Conservation (phyloP, 1,139 yeast genomes). For the Blastobotrys capitulatus region DNA sequence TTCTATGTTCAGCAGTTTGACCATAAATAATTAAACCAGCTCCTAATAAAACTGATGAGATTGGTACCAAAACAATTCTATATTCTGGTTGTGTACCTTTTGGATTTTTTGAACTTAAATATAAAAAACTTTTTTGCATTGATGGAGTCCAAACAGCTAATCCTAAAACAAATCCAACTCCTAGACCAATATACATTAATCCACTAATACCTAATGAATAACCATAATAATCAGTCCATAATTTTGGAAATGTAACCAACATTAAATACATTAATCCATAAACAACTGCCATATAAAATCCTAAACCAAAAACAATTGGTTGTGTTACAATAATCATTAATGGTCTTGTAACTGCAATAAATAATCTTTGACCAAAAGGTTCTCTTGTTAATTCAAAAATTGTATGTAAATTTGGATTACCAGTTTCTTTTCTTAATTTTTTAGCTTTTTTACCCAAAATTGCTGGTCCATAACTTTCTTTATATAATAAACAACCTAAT, state of each 20-base stretch:
- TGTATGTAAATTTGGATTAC: slow-evolving; percentile 52
- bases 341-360: slow-evolving; percentile 45
- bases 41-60: slow-evolving; percentile 45
- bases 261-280: slow-evolving; percentile 60
- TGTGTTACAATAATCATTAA: slow-evolving; percentile 46
- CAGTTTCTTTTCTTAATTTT: slow-evolving; percentile 44
- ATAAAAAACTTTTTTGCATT: slow-evolving; percentile 39
- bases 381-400: slow-evolving; percentile 44
- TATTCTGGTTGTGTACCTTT: slow-evolving; percentile 55
- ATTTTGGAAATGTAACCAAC: slow-evolving; percentile 53
- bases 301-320: slow-evolving; percentile 60
- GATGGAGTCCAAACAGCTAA: slow-evolving; percentile 41
- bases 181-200: slow-evolving; percentile 51
- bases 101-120: slow-evolving; percentile 38
- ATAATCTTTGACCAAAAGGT: slow-evolving; percentile 21
- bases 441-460: slow-evolving; percentile 45
- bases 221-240: slow-evolving; percentile 45
- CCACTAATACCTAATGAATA: slow-evolving; percentile 49
- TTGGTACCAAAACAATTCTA: slow-evolving; percentile 42
- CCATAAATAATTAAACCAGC: slow-evolving; percentile 57
- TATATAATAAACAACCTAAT: slow-evolving; percentile 41
- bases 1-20: slow-evolving; percentile 50
- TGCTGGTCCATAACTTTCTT: slow-evolving; percentile 58
- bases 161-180: slow-evolving; percentile 48
- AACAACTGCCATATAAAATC: slow-evolving; percentile 56